Evolutionary conservation across 2,329 filamentous ascomycete species (phyloP), one percentile per base, ranked within the genome.

Genomic region (Hyphodiscus sp.): DNA sequence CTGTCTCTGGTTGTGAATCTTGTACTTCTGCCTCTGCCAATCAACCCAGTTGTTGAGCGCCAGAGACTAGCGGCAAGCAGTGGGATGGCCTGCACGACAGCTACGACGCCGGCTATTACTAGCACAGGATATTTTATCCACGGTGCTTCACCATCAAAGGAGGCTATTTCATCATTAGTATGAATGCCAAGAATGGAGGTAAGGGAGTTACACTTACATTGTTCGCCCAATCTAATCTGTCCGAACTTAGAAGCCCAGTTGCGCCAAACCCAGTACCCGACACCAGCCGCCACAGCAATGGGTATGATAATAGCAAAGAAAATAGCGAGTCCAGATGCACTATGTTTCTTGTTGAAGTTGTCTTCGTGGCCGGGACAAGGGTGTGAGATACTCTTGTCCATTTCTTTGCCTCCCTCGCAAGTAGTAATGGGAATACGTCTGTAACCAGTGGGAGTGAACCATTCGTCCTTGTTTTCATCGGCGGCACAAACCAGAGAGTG

Each of bases 181-280:
- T 30, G 41, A n/a, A 5, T 29, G 13, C 38, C 50, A 46, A n/a
- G 9, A 18, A 9, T 20, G 11, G 20, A 33, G 41, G 3, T 26
- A 26, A 19, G 26, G n/a, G 19, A 48, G 20, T 20, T 29, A 45
- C 26, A 58, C 66, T 58, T 63, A 61, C 73, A 71, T 60, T 74
- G 72, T 64, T 96, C 94, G 52, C 94, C 94, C 15, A 99, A 82
- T 20, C 90, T 82, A 67, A 99, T 92, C 68, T 92, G 86, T 11
- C 94, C 94, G 68, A 97, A 95, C 68, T 95, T 95, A 70, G 84
- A 83, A 63, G 84, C 85, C 89, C 89, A 96, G 71, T 88, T 88
- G 56, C 76, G 81, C 76, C 85, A 96, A 19, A 92, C 85, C 71
- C 84, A 96, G 76, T 88, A 96, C 41, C 94, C 94, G 15, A 86